Base-by-base conservation (phyloP, 441 rosid genomes). In the Gossypium davidsonii region DNA sequence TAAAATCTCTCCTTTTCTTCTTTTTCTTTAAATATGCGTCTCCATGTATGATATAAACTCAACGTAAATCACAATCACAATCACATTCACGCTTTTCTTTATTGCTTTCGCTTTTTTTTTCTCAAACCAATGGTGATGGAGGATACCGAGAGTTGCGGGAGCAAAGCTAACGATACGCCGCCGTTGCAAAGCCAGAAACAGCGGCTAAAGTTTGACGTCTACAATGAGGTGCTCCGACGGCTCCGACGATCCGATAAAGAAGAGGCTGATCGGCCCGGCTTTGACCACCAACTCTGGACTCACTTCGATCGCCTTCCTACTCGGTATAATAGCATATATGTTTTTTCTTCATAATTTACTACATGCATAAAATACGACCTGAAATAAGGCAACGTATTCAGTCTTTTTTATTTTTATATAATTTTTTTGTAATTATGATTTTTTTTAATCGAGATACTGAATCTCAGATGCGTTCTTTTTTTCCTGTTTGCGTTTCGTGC, bases 261-360 rank as follows among this genome's bases (percentile, higher is more conserved):
- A 5, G 91, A 86, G 78, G 51, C 87, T 5, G 73, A 74, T 79
- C 79, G 42, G 51, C 82, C 89, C 49, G 76, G 76, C 58, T 89
- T 89, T 69, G 82, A 83, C 7, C 85, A 87, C 44, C 87, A 87
- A 15, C 90, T 89, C 49, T 89, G 89, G 94, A 42, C 81, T 70
- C 94, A 89, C 86, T 89, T 89, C 79, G 84, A 80, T 72, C 91
- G 91, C 44, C 90, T 89, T 67, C 94, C 94, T 2, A 72, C 87
- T 48, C 78, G 94, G 94, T 89, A 75, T 70, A 28, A 59, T 59
- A 37, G 11, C 10, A 26, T 59, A 57, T 57, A 21, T 57, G 7
- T 57, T 9, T 9, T 65, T 14, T 67, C 34, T 51, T 4, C 23
- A 17, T 53, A 71, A 4, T 69, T 67, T 48, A 51, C 70, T 70